Percentiles rank a stretch among this genome's conserved stretches.
Conservation (phyloP, 2,329 filamentous ascomycete species). For the Phoma sp. region DNA sequence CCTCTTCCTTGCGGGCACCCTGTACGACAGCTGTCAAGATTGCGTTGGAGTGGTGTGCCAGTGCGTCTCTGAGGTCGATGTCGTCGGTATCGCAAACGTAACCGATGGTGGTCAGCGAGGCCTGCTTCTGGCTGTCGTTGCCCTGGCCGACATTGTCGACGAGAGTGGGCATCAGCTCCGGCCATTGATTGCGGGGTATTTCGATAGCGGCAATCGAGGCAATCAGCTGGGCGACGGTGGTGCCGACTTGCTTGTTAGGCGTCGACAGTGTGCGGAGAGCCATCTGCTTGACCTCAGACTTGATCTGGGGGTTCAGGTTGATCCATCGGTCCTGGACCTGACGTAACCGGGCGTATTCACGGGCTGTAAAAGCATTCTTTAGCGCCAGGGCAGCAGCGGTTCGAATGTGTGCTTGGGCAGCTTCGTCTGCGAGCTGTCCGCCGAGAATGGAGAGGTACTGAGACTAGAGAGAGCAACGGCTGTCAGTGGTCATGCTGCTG, state of each 20-base stretch:
- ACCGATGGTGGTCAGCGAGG: slow-evolving; percentile 93
- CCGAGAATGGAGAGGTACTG: slow-evolving; percentile 85
- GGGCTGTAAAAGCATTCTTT: slow-evolving; percentile 97
- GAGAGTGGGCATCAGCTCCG: slow-evolving; percentile 83
- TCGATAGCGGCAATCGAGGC: slow-evolving; percentile 94
- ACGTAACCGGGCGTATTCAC: slow-evolving; percentile 85
- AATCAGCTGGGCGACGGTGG: slow-evolving; percentile 92
- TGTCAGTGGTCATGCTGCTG: slow-evolving; percentile 38
- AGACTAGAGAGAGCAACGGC: slow-evolving; percentile 63
- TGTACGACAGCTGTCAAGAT: slow-evolving; percentile 98
- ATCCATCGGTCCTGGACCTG: slow-evolving; percentile 95
- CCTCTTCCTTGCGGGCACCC: slow-evolving; percentile 94
- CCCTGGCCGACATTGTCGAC: slow-evolving; percentile 93
- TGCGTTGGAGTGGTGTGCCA: slow-evolving; percentile 86
- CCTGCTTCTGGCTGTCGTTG: slow-evolving; percentile 86
- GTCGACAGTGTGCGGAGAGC: slow-evolving; percentile 88
- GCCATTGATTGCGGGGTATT: slow-evolving; percentile 91
- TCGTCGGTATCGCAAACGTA: slow-evolving; percentile 98
- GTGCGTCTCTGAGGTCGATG: slow-evolving; percentile 81
- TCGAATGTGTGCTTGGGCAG: slow-evolving; percentile 81
- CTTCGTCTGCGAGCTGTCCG: slow-evolving; percentile 91
- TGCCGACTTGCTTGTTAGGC: slow-evolving; percentile 79
- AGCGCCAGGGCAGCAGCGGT: slow-evolving; percentile 93
- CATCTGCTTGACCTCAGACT: slow-evolving; percentile 85
- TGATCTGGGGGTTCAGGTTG: slow-evolving; percentile 79